Evolutionary conservation across 495 filamentous ascomycete species (phyloP), one percentile per base, ranked within the genome.

Genomic region (Xylaria curta): DNA sequence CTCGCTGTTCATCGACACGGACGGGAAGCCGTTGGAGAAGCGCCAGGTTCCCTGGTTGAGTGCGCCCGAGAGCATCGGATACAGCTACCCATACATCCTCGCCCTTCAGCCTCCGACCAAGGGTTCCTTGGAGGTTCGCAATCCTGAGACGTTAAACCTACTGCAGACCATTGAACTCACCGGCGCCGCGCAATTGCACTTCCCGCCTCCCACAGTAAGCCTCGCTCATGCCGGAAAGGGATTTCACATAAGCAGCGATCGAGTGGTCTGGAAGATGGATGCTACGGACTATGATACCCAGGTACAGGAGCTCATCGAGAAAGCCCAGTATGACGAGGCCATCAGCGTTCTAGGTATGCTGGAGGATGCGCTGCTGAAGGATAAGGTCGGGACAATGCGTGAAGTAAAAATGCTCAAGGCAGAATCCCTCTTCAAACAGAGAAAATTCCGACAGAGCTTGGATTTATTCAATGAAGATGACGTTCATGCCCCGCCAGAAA

Each of bases 71-170:
- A 88, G 91, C 58, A 89, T 99, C 65, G 97, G 95, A 51, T 98
- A 97, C 77, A 97, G 93, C 53, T 98, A 99, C 76, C 96, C 96
- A 0, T 99, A 98, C 76, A 86, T 99, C 51, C 83, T 99, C 47
- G 92, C 94, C 3, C 85, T 99, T 4, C 95, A 97, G 76, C 84
- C 92, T 33, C 88, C 93, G 3, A 87, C 92, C 3, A 97, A 96
- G 80, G 97, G 97, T 2, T 88, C 90, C 10, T 81, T 99, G 33
- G 97, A 98, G 76, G 90, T 98, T 6, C 87, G 96, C 19, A 99
- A 98, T 76, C 97, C 96, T 0, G 92, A 97, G 62, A 98, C 95
- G 0, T 78, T 98, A 51, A 94, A 90, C 44, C 81, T 98, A 13
- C 84, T 98, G 7, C 96, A 99, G 81, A 92, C 90, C 0, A 92